Evolutionary conservation across 164 flowering plant genomes (phyloP).

Genomic region (Aristolochia fimbriata): DNA sequence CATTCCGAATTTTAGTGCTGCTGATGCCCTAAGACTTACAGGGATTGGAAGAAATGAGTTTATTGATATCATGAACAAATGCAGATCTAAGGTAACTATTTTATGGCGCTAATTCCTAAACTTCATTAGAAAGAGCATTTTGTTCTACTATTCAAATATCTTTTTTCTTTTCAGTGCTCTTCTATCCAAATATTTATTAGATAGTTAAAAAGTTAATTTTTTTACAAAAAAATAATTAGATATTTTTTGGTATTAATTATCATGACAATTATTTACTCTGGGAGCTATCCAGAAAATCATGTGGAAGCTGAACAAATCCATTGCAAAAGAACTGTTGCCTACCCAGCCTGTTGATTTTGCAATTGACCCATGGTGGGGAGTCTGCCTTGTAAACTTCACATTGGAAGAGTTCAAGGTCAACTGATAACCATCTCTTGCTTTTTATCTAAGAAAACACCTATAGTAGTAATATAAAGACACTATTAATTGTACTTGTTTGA

Average conservation of each 20-base stretch:
- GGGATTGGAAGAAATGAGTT: conserved; percentile 98
- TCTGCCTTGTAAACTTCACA: conserved; percentile 96
- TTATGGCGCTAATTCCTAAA: neutral
- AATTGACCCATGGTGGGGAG: conserved; percentile 99
- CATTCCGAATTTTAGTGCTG: conserved; percentile 98
- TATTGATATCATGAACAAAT: conserved; percentile 98
- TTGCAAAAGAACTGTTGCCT: conserved; percentile 94
- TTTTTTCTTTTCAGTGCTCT: neutral
- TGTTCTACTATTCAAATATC: neutral
- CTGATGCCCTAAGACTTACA: conserved; percentile 89
- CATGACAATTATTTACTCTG: conserved; percentile 19
- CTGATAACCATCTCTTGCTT: too few relatives aligned
- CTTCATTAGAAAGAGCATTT: neutral
- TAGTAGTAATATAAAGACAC: too few relatives aligned
- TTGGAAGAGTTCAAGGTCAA: conserved; percentile 92
- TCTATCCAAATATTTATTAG: neutral
- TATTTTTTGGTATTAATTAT: conserved; percentile 8
- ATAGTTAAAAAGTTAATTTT: neutral
- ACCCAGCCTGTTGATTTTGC: conserved; percentile 81
- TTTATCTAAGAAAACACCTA: too few relatives aligned
- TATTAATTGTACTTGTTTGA: neutral
- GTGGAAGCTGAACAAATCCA: conserved; percentile 99
- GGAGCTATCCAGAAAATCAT: conserved; percentile 86
- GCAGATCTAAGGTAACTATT: conserved; percentile 84
- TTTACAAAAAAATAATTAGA: too few relatives aligned